Conservation (phyloP, 495 filamentous ascomycete genomes). For the Penicillium arizonense region DNA sequence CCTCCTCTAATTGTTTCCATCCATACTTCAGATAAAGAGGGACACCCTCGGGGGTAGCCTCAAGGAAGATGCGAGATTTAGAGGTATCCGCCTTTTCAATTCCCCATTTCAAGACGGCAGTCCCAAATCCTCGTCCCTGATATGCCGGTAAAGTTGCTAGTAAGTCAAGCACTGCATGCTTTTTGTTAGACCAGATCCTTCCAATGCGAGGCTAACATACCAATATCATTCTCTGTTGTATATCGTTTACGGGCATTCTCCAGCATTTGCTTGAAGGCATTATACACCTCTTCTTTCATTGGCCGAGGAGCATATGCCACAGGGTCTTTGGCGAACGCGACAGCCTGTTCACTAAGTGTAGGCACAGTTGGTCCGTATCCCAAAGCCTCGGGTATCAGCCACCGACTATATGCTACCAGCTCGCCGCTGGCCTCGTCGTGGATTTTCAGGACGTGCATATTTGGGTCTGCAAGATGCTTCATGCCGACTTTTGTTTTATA, state of each 20-base stretch:
- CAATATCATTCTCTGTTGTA: constrained; percentile 19
- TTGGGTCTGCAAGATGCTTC: constrained; percentile 23
- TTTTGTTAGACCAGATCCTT: not conserved
- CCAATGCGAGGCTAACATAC: constrained; percentile 10
- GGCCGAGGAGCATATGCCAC: constrained; percentile 16
- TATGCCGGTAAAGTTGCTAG: constrained; percentile 43
- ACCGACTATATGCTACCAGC: constrained; percentile 20
- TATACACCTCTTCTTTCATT: constrained; percentile 16
- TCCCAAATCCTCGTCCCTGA: constrained; percentile 51
- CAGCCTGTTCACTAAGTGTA: constrained; percentile 16
- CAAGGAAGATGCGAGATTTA: constrained; percentile 48
- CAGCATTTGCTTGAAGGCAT: constrained; percentile 15
- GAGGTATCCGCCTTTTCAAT: constrained; percentile 47
- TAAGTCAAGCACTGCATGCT: constrained; percentile 36
- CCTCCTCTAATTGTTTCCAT: constrained; percentile 42
- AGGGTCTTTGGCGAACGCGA: constrained; percentile 12
- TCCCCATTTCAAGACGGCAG: constrained; percentile 48
- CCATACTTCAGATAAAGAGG: constrained; percentile 55
- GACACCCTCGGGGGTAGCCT: constrained; percentile 50
- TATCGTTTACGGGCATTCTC: constrained; percentile 14
- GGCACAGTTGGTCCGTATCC: constrained; percentile 4
- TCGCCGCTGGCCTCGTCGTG: constrained; percentile 13
- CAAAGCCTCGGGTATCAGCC: constrained; percentile 18
- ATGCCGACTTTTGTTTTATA: constrained; percentile 21
- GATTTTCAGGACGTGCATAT: constrained; percentile 25